Evolutionary conservation across 2,329 filamentous ascomycete genomes (phyloP).

Genomic region (Exophiala aquamarina): DNA sequence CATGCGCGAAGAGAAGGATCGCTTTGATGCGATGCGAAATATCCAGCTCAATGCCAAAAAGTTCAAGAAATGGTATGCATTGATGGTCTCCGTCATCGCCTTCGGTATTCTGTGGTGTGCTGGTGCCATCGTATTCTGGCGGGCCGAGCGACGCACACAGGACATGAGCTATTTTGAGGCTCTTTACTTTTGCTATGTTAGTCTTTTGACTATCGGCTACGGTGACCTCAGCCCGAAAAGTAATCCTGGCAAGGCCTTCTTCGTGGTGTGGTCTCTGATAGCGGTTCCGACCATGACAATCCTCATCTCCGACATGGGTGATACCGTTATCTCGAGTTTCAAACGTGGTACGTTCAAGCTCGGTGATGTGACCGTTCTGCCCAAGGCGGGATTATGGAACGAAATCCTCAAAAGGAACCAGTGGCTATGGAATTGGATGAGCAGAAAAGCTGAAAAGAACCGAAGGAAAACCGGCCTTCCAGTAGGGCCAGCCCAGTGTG

Average conservation of each 20-base stretch:
- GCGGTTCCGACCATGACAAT: constrained; percentile 87
- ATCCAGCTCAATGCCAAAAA: constrained; percentile 67
- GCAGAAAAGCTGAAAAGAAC: constrained; percentile 42
- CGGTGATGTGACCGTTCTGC: constrained; percentile 66
- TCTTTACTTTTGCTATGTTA: constrained; percentile 83
- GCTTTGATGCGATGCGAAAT: constrained; percentile 77
- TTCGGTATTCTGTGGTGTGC: constrained; percentile 78
- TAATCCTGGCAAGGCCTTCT: constrained; percentile 78
- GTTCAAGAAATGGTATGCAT: constrained; percentile 72
- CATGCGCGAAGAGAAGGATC: constrained; percentile 64
- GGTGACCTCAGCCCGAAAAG: constrained; percentile 76
- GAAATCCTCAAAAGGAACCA: constrained; percentile 49
- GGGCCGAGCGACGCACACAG: constrained; percentile 55
- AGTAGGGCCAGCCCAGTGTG: constrained; percentile 5
- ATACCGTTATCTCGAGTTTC: constrained; percentile 72
- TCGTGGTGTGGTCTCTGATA: constrained; percentile 88
- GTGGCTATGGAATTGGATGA: constrained; percentile 39
- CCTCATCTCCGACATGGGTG: constrained; percentile 77
- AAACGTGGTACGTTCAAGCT: constrained; percentile 61
- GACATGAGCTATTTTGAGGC: constrained; percentile 72
- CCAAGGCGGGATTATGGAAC: constrained; percentile 58
- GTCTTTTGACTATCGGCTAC: constrained; percentile 82
- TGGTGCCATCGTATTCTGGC: constrained; percentile 75
- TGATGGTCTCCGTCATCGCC: constrained; percentile 65
- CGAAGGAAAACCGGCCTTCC: constrained; percentile 50